These are phyloP conservation scores for Leccinum proximum DNA, from an alignment of 1,284 basidiomycete species.

Conservation along the genomic window DNA sequence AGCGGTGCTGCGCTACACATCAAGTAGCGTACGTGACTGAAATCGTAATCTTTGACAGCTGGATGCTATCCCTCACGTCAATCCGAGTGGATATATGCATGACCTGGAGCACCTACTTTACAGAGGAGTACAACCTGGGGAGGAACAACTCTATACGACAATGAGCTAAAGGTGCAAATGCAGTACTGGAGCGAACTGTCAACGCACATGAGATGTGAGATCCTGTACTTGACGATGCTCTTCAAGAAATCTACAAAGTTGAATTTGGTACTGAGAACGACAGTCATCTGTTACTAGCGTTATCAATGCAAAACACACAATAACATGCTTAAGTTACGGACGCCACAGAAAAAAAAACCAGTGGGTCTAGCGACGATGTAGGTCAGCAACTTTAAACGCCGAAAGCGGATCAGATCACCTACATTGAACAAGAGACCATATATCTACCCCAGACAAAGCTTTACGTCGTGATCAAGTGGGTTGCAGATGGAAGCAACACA, in stretches of 20 bases:
- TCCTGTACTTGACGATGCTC: conserved; percentile 49
- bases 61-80: too few species aligned
- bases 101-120: conserved; percentile 43
- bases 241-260: conserved; percentile 49
- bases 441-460: conserved; percentile 41
- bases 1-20: conserved; percentile 70
- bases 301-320: not conserved
- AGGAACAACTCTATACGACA: conserved; percentile 43
- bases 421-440: conserved; percentile 48
- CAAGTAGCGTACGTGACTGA: too few species aligned
- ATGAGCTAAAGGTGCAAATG: conserved; percentile 21
- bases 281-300: conserved; percentile 32
- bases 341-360: conserved; percentile 40
- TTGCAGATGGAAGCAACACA: too few species aligned
- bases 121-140: conserved; percentile 52
- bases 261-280: conserved; percentile 53
- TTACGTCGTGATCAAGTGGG: not conserved
- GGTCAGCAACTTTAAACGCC: not conserved
- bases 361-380: conserved; percentile 32
- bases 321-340: conserved; percentile 20
- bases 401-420: conserved; percentile 8
- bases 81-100: conserved; percentile 1
- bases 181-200: conserved; percentile 10
- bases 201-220: conserved; percentile 50
- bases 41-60: too few species aligned